These are phyloP conservation scores for Diutina sp. DNA, from an alignment of 1,139 yeast species.

Conservation along the genomic window DNA sequence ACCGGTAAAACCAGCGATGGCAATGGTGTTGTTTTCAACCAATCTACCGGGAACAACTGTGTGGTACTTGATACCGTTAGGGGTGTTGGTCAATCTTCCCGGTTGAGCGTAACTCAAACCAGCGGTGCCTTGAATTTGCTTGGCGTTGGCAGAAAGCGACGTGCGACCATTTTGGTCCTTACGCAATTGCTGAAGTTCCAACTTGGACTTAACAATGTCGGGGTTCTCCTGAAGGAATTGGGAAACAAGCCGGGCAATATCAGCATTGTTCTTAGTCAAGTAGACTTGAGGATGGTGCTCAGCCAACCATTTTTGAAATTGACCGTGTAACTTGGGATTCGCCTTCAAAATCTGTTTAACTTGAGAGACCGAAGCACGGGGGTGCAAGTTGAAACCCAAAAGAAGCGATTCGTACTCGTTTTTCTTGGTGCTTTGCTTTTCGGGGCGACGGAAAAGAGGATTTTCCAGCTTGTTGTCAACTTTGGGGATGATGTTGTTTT, in stretches of 20 bases:
- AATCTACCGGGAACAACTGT: conserved; percentile 62
- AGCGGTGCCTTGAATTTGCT: conserved; percentile 47
- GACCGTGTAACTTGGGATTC: background rate
- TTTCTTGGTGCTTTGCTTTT: background rate
- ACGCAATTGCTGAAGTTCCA: background rate
- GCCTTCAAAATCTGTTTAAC: background rate
- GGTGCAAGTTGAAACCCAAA: background rate
- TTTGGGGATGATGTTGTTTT: conserved; percentile 25
- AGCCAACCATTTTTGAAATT: background rate
- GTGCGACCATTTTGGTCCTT: background rate
- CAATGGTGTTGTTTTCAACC: conserved; percentile 27
- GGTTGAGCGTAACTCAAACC: conserved; percentile 61
- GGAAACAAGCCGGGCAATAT: background rate
- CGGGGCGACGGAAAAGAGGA: conserved; percentile 15
- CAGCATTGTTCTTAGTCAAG: background rate
- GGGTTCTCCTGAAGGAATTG: background rate
- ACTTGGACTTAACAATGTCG: background rate
- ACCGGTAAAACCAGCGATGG: conserved; percentile 9
- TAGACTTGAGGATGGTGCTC: background rate
- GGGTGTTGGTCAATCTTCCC: conserved; percentile 64
- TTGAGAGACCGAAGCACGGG: background rate
- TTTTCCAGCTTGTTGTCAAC: conserved; percentile 17
- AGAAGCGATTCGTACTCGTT: background rate
- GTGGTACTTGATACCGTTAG: conserved; percentile 52
- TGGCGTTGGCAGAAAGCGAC: background rate